Evolutionary conservation across 805 yeast genomes (phyloP).

Genomic region (Kuraishia hungarica): DNA sequence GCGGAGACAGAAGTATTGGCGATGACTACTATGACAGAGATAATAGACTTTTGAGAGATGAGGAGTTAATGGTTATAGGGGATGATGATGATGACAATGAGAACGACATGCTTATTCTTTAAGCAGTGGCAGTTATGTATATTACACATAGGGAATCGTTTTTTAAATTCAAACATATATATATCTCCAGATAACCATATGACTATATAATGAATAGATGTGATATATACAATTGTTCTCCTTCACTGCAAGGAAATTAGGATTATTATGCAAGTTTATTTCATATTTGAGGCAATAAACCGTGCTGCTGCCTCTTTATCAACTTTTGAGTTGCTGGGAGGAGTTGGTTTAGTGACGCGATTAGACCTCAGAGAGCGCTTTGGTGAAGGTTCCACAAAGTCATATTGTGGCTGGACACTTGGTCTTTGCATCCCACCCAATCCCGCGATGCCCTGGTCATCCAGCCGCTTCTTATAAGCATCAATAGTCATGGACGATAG

Average conservation of each 20-base stretch:
- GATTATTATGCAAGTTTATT: too few relatives aligned
- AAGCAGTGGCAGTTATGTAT: neutral
- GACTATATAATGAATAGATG: too few relatives aligned
- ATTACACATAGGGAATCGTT: too few relatives aligned
- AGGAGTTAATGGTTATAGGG: conserved; percentile 17
- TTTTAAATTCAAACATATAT: too few relatives aligned
- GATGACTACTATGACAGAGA: conserved; percentile 13
- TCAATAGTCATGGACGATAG: neutral
- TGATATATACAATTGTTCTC: too few relatives aligned
- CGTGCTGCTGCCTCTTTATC: neutral
- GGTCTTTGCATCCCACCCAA: neutral
- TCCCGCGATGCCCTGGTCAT: neutral
- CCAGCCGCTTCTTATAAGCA: neutral
- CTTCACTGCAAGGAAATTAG: too few relatives aligned
- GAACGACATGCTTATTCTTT: conserved; percentile 5
- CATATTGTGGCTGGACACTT: neutral
- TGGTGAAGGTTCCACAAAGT: neutral
- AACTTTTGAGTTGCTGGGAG: neutral
- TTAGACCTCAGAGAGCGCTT: too few relatives aligned
- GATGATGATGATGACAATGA: conserved; percentile 15
- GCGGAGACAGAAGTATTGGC: neutral
- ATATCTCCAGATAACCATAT: too few relatives aligned
- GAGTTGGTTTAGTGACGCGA: neutral
- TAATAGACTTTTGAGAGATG: conserved; percentile 19
- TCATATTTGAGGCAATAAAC: neutral